A percentile compares a stretch with the other conserved stretches of the same genome.
These are phyloP conservation scores for Infundibulicybe gibba DNA, from an alignment of 768 basidiomycete genomes.

Conservation along the genomic window DNA sequence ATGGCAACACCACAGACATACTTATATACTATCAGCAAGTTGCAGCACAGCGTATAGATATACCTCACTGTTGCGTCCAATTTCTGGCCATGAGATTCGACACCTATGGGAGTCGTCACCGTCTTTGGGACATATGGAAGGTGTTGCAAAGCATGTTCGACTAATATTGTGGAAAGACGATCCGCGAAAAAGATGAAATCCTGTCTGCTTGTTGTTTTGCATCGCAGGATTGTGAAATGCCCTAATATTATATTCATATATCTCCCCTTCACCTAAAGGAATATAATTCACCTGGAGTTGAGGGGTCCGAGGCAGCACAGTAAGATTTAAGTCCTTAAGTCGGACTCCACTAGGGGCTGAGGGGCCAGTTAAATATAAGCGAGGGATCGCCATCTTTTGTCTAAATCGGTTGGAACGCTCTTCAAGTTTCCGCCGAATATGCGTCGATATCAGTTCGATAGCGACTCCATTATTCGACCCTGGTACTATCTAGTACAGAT, in stretches of 20 bases:
- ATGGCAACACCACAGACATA: constrained; percentile 87
- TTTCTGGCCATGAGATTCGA: constrained; percentile 54
- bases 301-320: constrained; percentile 71
- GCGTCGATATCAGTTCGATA: constrained; percentile 90
- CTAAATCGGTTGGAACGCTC: constrained; percentile 76
- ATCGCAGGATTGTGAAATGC: constrained; percentile 88
- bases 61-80: constrained; percentile 52
- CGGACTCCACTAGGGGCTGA: constrained; percentile 33
- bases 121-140: constrained; percentile 67
- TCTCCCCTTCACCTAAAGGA: neutral
- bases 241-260: constrained; percentile 38
- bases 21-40: constrained; percentile 28
- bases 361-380: constrained; percentile 27
- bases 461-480: constrained; percentile 87
- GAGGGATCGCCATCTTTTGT: constrained; percentile 62
- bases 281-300: constrained; percentile 63
- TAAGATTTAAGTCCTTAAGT: constrained; percentile 47
- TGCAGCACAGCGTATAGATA: neutral
- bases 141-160: constrained; percentile 79
- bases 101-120: constrained; percentile 66
- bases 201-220: constrained; percentile 63
- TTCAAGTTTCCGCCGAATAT: constrained; percentile 80
- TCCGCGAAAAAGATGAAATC: constrained; percentile 95
- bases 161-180: constrained; percentile 77
- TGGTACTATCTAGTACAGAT: constrained; percentile 85